Conservation (phyloP, 2,329 filamentous ascomycete genomes). For the Fusarium begoniae region DNA sequence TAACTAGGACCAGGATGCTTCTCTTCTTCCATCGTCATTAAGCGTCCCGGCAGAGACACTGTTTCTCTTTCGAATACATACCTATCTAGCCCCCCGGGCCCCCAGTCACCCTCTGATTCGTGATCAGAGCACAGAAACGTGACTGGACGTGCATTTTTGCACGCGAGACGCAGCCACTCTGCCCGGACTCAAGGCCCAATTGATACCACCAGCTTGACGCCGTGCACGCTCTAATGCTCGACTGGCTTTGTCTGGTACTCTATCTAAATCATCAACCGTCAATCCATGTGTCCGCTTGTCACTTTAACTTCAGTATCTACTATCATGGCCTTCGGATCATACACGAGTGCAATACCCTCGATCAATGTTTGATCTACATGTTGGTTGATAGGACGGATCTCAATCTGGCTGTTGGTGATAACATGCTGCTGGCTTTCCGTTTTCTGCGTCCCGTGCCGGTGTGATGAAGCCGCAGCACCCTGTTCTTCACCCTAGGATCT, state of each 20-base stretch:
- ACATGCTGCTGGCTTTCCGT: conserved; percentile 15
- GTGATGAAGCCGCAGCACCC: conserved; percentile 33
- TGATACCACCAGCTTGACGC: conserved; percentile 22
- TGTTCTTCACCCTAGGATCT: conserved; percentile 13
- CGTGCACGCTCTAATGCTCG: conserved; percentile 8
- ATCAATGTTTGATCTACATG: conserved; percentile 13
- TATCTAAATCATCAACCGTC: conserved; percentile 8
- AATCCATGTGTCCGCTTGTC: conserved; percentile 9
- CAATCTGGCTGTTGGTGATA: conserved; percentile 6
- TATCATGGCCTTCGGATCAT: neutral
- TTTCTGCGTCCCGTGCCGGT: conserved; percentile 35
- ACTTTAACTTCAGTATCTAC: conserved; percentile 7
- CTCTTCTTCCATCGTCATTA: conserved; percentile 28
- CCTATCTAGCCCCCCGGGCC: conserved; percentile 5
- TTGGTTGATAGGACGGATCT: neutral
- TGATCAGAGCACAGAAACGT: conserved; percentile 30
- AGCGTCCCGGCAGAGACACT: conserved; percentile 16
- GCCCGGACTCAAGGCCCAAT: conserved; percentile 12
- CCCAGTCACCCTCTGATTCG: conserved; percentile 22
- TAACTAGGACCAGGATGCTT: conserved; percentile 6
- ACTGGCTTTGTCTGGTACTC: conserved; percentile 6
- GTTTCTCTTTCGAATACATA: conserved; percentile 2
- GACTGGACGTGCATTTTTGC: conserved; percentile 33
- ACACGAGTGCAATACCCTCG: neutral
- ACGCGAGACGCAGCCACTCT: conserved; percentile 31